These are phyloP conservation scores for Irpex rosettiformis DNA, from an alignment of 1,284 basidiomycete species.

Conservation along the genomic window DNA sequence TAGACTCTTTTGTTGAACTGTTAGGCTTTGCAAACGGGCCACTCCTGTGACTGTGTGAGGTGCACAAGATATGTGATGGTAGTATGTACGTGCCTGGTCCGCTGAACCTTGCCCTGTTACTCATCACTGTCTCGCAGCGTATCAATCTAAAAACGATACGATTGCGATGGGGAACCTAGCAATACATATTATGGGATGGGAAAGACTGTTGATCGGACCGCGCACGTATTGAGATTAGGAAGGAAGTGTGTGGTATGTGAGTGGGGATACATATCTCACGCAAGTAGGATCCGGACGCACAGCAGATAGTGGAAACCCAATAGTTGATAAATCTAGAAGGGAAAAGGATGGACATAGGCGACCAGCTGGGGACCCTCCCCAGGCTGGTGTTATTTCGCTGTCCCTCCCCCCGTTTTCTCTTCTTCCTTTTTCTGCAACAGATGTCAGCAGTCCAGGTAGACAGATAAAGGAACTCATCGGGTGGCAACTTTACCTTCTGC, in stretches of 20 bases:
- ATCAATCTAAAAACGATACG: background rate
- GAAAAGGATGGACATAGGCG: background rate
- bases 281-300: background rate
- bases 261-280: background rate
- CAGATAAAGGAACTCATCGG: background rate
- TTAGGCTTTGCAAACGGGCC: too few species aligned
- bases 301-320: background rate
- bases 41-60: too few species aligned
- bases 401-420: conserved; percentile 31
- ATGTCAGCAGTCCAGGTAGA: conserved; percentile 8
- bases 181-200: background rate
- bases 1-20: too few species aligned
- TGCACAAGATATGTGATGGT: too few species aligned
- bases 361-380: conserved; percentile 21
- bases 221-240: background rate
- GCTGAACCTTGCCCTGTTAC: too few species aligned
- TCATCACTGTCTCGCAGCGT: too few species aligned
- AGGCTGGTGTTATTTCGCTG: conserved; percentile 39
- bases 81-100: too few species aligned
- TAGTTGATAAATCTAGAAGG: background rate
- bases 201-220: background rate
- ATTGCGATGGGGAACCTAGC: background rate
- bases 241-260: background rate
- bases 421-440: conserved; percentile 62
- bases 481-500: conserved; percentile 50